These are phyloP conservation scores for Starmerella powellii DNA, from an alignment of 805 yeast genomes.

Conservation along the genomic window DNA sequence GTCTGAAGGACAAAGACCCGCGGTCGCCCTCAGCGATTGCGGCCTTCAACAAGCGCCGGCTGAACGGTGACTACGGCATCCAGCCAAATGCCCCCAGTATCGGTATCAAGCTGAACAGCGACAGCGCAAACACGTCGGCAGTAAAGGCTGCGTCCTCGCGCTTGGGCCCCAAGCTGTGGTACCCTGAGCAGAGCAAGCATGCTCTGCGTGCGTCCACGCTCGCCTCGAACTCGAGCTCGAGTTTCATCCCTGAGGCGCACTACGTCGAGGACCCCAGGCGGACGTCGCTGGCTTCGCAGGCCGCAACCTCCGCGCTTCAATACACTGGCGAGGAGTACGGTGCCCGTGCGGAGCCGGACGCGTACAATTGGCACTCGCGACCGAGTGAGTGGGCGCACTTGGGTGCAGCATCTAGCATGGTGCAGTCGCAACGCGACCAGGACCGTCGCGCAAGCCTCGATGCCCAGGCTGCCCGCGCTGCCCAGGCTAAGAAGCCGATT, in stretches of 20 bases:
- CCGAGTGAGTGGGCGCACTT: slow-evolving; percentile 18
- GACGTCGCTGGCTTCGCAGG: slow-evolving; percentile 24
- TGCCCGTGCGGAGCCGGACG: slow-evolving; percentile 28
- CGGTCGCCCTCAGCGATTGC: slow-evolving; percentile 26
- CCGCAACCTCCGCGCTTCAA: slow-evolving; percentile 28
- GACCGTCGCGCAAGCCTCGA: slow-evolving; percentile 2
- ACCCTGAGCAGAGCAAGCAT: slow-evolving; percentile 25
- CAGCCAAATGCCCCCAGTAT: slow-evolving; percentile 31
- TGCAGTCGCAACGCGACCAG: slow-evolving; percentile 14
- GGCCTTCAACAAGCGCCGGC: slow-evolving; percentile 28
- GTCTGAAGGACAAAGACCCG: slow-evolving; percentile 9
- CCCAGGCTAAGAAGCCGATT: slow-evolving; percentile 11
- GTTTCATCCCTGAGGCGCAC: slow-evolving; percentile 24
- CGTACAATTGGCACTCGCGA: slow-evolving; percentile 26
- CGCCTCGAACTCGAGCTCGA: slow-evolving; percentile 24
- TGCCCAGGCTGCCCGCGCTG: slow-evolving; percentile 10
- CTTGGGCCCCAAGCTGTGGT: slow-evolving; percentile 30
- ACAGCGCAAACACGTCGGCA: slow-evolving; percentile 28
- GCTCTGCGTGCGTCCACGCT: slow-evolving; percentile 30
- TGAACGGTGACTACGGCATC: slow-evolving; percentile 26
- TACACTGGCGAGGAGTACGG: slow-evolving; percentile 28
- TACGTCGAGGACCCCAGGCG: slow-evolving; percentile 12
- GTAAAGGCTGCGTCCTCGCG: slow-evolving; percentile 26
- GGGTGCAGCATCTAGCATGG: slow-evolving; percentile 11
- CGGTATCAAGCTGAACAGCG: slow-evolving; percentile 26